phyloP scores from a whole-genome alignment of 1,284 basidiomycete genomes.

The Microbotryum lychnidis-dioicae region DNA sequence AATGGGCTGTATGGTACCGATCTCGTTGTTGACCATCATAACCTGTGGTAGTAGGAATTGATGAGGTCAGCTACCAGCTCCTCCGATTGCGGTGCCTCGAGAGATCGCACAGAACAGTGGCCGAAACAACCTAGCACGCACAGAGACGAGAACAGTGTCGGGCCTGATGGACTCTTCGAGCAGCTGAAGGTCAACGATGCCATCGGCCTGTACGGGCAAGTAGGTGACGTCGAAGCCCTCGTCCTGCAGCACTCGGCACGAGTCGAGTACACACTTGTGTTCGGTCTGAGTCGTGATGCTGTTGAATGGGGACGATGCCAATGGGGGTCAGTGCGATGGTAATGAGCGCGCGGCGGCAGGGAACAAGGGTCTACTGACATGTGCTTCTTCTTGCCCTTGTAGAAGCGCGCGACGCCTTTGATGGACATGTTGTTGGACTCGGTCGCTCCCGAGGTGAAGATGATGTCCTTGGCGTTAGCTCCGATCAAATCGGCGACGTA shows the following conservation, averaged over 20 bases:
- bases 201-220: constrained; percentile 82
- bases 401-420: constrained; percentile 90
- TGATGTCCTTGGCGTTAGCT: constrained; percentile 88
- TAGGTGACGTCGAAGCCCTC: constrained; percentile 98
- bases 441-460: constrained; percentile 97
- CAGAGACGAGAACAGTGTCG: constrained; percentile 73
- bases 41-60: constrained; percentile 43
- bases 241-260: constrained; percentile 87
- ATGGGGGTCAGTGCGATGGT: background rate
- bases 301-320: constrained; percentile 13
- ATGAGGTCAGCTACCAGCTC: background rate
- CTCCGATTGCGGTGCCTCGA: too few species aligned
- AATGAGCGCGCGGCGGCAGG: background rate
- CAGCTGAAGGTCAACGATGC: constrained; percentile 66
- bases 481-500: constrained; percentile 86
- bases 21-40: constrained; percentile 99
- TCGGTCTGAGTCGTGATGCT: constrained; percentile 59
- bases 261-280: constrained; percentile 98
- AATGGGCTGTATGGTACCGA: constrained; percentile 94
- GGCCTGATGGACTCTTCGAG: constrained; percentile 77
- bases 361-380: constrained; percentile 50
- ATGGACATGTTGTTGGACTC: constrained; percentile 98
- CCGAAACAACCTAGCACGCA: background rate
- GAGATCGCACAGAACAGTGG: background rate
- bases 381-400: constrained; percentile 75